Conservation (phyloP, 1,284 basidiomycete species). For the Tilletiopsis washingtonensis region DNA sequence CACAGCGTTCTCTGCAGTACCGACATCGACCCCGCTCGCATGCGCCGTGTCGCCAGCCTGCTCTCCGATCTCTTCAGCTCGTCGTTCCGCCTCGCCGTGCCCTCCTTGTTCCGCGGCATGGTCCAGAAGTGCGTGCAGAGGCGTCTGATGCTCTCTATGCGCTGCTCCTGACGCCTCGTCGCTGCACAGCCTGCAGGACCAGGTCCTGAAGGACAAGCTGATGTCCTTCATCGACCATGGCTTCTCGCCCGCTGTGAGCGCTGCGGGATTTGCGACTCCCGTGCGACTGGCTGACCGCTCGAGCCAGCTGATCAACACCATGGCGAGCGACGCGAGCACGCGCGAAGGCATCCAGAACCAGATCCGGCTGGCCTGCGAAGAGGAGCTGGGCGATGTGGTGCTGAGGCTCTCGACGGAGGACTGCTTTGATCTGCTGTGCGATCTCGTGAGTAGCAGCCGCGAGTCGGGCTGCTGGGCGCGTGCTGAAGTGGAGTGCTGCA, state of each 20-base stretch:
- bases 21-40: neutral
- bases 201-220: constrained; percentile 11
- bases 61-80: constrained; percentile 11
- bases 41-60: constrained; percentile 6
- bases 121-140: constrained; percentile 5
- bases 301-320: constrained; percentile 1
- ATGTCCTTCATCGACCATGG: constrained; percentile 13
- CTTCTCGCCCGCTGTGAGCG: neutral
- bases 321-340: constrained; percentile 3
- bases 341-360: constrained; percentile 8
- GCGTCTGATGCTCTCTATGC: no score
- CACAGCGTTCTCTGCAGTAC: neutral
- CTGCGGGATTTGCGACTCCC: no score
- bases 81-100: constrained; percentile 7
- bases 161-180: no score
- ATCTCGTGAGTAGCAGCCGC: constrained; percentile 5
- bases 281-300: no score
- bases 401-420: constrained; percentile 16
- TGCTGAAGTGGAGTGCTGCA: neutral
- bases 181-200: constrained; percentile 5
- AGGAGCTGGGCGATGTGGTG: constrained; percentile 13
- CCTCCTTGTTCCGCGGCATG: constrained; percentile 8
- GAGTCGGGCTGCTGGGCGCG: neutral
- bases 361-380: constrained; percentile 9
- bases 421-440: constrained; percentile 18